Conservation (phyloP, 805 yeast genomes). For the Trichomonascus vanleenenianus region DNA sequence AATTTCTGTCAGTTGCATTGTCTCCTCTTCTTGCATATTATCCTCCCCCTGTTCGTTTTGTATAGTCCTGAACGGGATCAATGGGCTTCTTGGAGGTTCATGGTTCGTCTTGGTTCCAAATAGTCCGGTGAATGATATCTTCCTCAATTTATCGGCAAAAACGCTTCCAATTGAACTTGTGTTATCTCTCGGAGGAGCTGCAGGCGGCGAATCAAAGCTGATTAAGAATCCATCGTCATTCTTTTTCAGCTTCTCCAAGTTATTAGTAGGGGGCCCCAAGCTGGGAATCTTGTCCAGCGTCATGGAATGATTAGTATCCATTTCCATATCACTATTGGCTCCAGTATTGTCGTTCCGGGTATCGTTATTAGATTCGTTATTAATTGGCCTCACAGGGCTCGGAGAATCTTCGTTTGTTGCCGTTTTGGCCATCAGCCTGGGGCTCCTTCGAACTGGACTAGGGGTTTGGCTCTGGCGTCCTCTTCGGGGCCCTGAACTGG, state of each 20-base stretch:
- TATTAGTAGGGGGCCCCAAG: background rate
- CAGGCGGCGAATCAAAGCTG: conserved; percentile 8
- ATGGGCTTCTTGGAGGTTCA: background rate
- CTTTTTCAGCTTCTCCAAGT: background rate
- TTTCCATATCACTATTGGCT: too few relatives aligned
- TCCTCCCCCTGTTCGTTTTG: conserved; percentile 1
- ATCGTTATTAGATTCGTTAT: too few relatives aligned
- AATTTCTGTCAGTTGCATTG: conserved; percentile 8
- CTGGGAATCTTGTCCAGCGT: too few relatives aligned
- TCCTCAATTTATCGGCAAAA: background rate
- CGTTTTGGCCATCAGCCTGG: too few relatives aligned
- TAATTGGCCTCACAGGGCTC: too few relatives aligned
- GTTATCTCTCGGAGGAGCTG: background rate
- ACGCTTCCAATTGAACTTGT: background rate
- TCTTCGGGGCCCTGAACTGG: too few relatives aligned
- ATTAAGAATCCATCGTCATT: conserved; percentile 6
- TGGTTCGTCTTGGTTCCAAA: background rate
- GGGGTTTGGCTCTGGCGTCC: too few relatives aligned
- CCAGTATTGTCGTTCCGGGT: too few relatives aligned
- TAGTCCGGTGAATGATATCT: conserved; percentile 1
- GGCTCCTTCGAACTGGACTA: too few relatives aligned
- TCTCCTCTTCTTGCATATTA: conserved; percentile 2
- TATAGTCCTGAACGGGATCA: background rate
- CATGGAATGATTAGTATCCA: too few relatives aligned
- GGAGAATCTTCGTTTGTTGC: too few relatives aligned